These are phyloP conservation scores for Actinomortierella ambigua DNA, from an alignment of 371 early-diverging fungal genomes.

Conservation along the genomic window DNA sequence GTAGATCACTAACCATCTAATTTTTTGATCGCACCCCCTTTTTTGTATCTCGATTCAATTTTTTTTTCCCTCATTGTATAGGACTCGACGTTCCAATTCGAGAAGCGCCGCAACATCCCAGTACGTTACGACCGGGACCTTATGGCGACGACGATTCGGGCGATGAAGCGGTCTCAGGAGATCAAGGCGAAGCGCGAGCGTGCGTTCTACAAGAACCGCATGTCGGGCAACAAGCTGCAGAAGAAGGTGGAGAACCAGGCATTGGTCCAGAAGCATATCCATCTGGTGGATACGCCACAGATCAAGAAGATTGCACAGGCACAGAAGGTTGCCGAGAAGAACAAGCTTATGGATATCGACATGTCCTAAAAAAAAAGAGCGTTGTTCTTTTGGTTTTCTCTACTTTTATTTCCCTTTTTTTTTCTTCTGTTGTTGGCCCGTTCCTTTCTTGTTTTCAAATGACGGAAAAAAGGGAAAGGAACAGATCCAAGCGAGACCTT, in stretches of 20 bases:
- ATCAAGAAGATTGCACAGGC: conserved; percentile 60
- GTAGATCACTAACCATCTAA: neutral
- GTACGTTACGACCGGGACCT: conserved; percentile 96
- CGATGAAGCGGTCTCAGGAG: conserved; percentile 95
- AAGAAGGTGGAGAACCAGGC: conserved; percentile 77
- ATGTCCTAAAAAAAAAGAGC: conserved; percentile 41
- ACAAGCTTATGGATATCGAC: conserved; percentile 66
- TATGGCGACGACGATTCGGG: conserved; percentile 94
- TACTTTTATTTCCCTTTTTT: neutral
- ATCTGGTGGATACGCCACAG: conserved; percentile 75
- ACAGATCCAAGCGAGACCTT: too few relatives aligned
- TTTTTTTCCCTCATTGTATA: conserved; percentile 29
- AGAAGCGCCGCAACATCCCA: conserved; percentile 97
- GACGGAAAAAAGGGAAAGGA: too few relatives aligned
- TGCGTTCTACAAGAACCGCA: conserved; percentile 87
- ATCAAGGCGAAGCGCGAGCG: conserved; percentile 91
- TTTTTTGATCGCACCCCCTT: conserved; percentile 1
- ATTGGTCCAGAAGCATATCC: conserved; percentile 84
- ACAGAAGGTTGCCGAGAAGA: conserved; percentile 60
- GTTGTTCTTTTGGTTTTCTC: neutral
- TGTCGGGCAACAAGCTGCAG: conserved; percentile 80
- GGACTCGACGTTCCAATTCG: conserved; percentile 97
- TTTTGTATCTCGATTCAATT: neutral
- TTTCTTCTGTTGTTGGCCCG: neutral
- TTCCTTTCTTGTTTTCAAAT: too few relatives aligned